Conservation (phyloP, 2,329 filamentous ascomycete species). For the Diaporthe caulivora region DNA sequence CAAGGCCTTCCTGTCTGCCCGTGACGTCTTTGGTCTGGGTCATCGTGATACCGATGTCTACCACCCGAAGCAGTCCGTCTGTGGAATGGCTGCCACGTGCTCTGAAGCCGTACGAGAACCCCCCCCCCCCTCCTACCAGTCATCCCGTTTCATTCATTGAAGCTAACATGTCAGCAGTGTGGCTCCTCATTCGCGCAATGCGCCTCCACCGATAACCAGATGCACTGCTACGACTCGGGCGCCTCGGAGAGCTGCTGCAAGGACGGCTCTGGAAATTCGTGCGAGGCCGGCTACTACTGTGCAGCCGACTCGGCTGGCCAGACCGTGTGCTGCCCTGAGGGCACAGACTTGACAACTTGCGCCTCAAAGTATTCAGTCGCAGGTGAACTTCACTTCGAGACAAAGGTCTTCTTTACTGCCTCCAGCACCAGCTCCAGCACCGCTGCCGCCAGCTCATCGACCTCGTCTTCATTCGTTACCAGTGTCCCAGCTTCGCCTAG, state of each 20-base stretch:
- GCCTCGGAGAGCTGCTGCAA: conserved; percentile 69
- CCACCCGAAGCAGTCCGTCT: conserved; percentile 61
- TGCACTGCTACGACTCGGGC: conserved; percentile 70
- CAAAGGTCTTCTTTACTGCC: conserved; percentile 49
- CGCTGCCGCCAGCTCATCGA: conserved; percentile 47
- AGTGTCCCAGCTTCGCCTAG: conserved; percentile 17
- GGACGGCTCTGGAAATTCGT: conserved; percentile 69
- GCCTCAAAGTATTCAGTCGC: conserved; percentile 62
- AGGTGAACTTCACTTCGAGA: conserved; percentile 62
- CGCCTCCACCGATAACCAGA: conserved; percentile 59
- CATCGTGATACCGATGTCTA: conserved; percentile 62
- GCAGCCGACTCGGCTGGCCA: conserved; percentile 62
- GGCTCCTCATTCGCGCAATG: conserved; percentile 64
- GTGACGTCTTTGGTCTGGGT: conserved; percentile 55
- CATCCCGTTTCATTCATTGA: not conserved
- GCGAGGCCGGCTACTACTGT: conserved; percentile 73
- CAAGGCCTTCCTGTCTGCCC: conserved; percentile 51
- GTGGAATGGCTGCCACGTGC: conserved; percentile 64
- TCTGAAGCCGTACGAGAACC: conserved; percentile 55
- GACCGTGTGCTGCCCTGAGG: conserved; percentile 73
- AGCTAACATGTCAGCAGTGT: conserved; percentile 49
- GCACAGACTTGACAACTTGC: conserved; percentile 65
- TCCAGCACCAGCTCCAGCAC: conserved; percentile 45
- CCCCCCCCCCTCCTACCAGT: too few species aligned
- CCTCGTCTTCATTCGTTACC: conserved; percentile 39